phyloP scores from a whole-genome alignment of 1,284 basidiomycete genomes.

The Ceratobasidium theobromae region DNA sequence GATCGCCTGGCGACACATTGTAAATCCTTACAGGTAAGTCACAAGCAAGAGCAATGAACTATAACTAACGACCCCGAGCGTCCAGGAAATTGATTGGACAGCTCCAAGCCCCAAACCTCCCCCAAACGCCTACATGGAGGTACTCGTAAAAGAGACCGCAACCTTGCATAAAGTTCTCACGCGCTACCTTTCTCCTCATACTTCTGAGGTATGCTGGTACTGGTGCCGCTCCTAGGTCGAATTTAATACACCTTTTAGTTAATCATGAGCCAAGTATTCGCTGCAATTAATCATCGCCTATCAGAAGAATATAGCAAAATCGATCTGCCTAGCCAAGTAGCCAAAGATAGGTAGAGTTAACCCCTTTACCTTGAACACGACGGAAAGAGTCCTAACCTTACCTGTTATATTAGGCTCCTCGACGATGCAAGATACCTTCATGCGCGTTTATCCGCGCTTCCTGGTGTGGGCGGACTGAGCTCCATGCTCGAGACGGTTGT shows the following conservation, averaged over 20 bases:
- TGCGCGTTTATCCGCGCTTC: slow-evolving; percentile 68
- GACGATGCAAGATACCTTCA: slow-evolving; percentile 75
- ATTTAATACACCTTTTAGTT: slow-evolving; percentile 50
- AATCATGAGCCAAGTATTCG: slow-evolving; percentile 91
- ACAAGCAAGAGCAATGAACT: neutral
- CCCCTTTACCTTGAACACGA: slow-evolving; percentile 1
- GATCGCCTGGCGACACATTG: slow-evolving; percentile 89
- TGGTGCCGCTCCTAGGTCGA: neutral
- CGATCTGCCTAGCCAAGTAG: slow-evolving; percentile 76
- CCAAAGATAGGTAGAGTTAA: slow-evolving; percentile 72
- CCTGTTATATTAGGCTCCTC: slow-evolving; percentile 8
- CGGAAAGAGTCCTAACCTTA: slow-evolving; percentile 7
- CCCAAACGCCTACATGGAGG: slow-evolving; percentile 83
- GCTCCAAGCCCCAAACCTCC: slow-evolving; percentile 53
- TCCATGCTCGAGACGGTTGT: slow-evolving; percentile 79
- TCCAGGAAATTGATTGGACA: slow-evolving; percentile 75
- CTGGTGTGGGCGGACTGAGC: slow-evolving; percentile 63
- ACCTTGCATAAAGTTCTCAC: slow-evolving; percentile 96
- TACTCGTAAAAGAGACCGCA: slow-evolving; percentile 92
- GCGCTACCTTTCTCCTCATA: slow-evolving; percentile 75
- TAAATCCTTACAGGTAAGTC: slow-evolving; percentile 67
- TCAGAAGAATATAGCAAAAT: slow-evolving; percentile 81
- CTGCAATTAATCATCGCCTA: slow-evolving; percentile 85
- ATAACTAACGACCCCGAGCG: neutral
- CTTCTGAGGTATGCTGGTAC: slow-evolving; percentile 69